phyloP scores from a whole-genome alignment of 305 asterid species.

The Fraxinus greggii region DNA sequence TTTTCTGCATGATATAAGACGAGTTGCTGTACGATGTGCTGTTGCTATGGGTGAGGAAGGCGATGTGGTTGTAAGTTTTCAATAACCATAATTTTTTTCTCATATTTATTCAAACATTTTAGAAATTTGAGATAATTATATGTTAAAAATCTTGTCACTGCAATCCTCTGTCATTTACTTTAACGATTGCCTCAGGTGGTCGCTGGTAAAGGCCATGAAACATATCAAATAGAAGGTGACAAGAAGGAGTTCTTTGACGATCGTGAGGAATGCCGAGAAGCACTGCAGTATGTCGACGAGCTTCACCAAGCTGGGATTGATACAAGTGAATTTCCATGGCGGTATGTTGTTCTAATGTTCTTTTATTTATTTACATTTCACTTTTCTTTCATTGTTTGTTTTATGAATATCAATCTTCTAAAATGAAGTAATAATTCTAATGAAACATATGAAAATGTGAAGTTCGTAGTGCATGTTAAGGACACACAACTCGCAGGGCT shows the following conservation, averaged over 20 bases:
- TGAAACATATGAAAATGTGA: not conserved
- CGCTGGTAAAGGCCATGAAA: constrained; percentile 93
- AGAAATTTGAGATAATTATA: not conserved
- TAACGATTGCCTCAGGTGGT: constrained; percentile 60
- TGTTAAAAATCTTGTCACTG: not conserved
- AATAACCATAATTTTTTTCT: constrained; percentile 7
- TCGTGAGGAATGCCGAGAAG: constrained; percentile 96
- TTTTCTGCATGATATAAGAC: constrained; percentile 89
- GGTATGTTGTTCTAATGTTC: constrained; percentile 40
- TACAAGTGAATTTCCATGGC: constrained; percentile 99
- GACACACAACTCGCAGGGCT: not conserved
- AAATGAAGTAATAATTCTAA: not conserved
- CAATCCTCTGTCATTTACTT: not conserved
- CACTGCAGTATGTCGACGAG: constrained; percentile 94
- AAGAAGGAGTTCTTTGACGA: constrained; percentile 90
- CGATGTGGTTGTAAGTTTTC: constrained; percentile 79
- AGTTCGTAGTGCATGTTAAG: not conserved
- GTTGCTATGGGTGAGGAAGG: constrained; percentile 99
- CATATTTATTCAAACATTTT: not conserved
- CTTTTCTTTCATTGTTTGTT: not conserved
- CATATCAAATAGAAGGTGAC: constrained; percentile 83
- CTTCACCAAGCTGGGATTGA: constrained; percentile 99
- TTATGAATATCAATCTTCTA: constrained; percentile 1
- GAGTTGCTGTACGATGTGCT: constrained; percentile 95
- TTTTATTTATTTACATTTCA: not conserved